These are phyloP conservation scores for Fomitopsis schrenkii DNA, from an alignment of 1,284 basidiomycete species.

Conservation along the genomic window DNA sequence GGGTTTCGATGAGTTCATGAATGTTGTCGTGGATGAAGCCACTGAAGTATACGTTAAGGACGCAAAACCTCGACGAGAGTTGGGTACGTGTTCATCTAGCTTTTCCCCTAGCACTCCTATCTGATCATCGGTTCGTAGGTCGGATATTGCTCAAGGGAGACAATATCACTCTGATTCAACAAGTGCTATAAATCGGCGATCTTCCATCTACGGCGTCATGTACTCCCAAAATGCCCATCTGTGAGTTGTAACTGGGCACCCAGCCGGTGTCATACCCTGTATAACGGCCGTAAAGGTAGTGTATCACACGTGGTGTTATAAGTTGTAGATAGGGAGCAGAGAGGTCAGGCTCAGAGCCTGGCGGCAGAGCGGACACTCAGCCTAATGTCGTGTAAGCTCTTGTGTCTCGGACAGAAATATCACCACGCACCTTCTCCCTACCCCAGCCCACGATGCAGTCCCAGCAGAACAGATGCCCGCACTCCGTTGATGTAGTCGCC, in stretches of 20 bases:
- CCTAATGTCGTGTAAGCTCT: constrained; percentile 34
- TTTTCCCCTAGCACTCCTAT: not conserved
- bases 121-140: constrained; percentile 43
- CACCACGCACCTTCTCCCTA: constrained; percentile 67
- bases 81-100: constrained; percentile 46
- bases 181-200: constrained; percentile 35
- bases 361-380: constrained; percentile 86
- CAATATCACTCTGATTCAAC: constrained; percentile 94
- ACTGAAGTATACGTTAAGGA: constrained; percentile 91
- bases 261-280: not conserved
- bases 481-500: constrained; percentile 84
- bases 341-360: constrained; percentile 73
- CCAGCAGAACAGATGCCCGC: constrained; percentile 95
- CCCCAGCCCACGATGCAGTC: constrained; percentile 87
- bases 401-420: not conserved
- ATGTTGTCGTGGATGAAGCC: constrained; percentile 94
- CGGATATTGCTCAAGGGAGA: constrained; percentile 94
- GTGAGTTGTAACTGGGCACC: constrained; percentile 14
- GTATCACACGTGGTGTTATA: constrained; percentile 37
- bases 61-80: constrained; percentile 76
- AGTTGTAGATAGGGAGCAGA: constrained; percentile 81
- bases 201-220: not conserved
- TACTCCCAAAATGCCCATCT: constrained; percentile 17
- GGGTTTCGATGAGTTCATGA: constrained; percentile 99
- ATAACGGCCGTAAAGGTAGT: constrained; percentile 6